A percentile compares a stretch with the other conserved stretches of the same genome.
Evolutionary conservation across 306 rosid species (phyloP).

Genomic region (Phaseolus lunatus): DNA sequence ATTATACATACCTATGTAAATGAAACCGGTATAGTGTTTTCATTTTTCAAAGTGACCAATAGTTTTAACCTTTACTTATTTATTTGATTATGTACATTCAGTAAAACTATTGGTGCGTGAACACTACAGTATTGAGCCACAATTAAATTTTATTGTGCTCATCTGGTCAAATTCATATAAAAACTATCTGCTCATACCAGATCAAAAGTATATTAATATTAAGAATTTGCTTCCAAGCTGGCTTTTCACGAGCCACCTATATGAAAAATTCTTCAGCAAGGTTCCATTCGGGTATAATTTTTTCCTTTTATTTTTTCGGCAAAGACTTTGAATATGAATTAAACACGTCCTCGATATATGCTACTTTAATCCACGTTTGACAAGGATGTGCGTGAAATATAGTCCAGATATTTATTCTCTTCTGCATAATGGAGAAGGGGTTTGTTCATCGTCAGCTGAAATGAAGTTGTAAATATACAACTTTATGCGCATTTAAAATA

Average conservation of each 20-base stretch:
- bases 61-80: neutral
- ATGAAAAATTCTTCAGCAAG: slow-evolving; percentile 1
- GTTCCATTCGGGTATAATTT: neutral
- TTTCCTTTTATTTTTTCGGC: neutral
- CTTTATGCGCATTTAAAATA: neutral
- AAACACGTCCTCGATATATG: neutral
- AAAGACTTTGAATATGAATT: neutral
- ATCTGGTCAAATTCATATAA: slow-evolving; percentile 5
- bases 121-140: neutral
- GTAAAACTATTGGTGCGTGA: neutral
- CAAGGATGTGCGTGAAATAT: neutral
- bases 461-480: neutral
- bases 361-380: neutral
- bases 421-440: neutral
- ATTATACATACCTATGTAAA: slow-evolving; percentile 46
- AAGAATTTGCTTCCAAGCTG: neutral
- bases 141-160: neutral
- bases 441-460: neutral
- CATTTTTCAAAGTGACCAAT: slow-evolving; percentile 13
- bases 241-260: neutral
- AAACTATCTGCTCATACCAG: neutral
- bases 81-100: neutral
- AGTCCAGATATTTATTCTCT: neutral
- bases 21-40: slow-evolving; percentile 39
- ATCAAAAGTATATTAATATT: neutral